phyloP scores from a whole-genome alignment of 2,329 filamentous ascomycete species.

The Talaromyces sp. region DNA sequence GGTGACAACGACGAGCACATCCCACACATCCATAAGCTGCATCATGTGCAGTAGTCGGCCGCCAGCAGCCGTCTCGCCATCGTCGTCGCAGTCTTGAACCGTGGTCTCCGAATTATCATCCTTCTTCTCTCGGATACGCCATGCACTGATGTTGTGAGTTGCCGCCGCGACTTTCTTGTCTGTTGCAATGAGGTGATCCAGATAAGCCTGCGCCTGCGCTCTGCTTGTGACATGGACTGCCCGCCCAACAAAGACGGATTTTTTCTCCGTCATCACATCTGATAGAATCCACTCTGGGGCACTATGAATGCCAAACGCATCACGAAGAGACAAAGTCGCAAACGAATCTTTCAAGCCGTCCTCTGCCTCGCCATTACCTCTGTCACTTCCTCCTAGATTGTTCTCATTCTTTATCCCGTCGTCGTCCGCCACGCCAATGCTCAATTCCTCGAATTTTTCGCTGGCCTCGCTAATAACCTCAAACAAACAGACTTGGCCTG shows the following conservation, averaged over 20 bases:
- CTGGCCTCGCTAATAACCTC: conserved; percentile 70
- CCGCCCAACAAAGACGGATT: conserved; percentile 81
- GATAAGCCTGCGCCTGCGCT: conserved; percentile 61
- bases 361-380: conserved; percentile 6
- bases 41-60: conserved; percentile 79
- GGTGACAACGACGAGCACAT: conserved; percentile 86
- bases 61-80: conserved; percentile 90
- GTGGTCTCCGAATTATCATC: conserved; percentile 44
- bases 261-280: conserved; percentile 69
- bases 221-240: conserved; percentile 64
- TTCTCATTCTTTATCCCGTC: not conserved
- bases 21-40: conserved; percentile 92
- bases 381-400: conserved; percentile 3
- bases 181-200: conserved; percentile 70
- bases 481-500: conserved; percentile 78
- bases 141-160: conserved; percentile 93
- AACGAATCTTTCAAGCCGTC: conserved; percentile 13
- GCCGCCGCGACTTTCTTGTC: conserved; percentile 82
- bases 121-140: conserved; percentile 61
- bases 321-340: conserved; percentile 21
- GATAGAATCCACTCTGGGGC: conserved; percentile 68
- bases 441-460: conserved; percentile 51
- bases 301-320: conserved; percentile 23
- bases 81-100: conserved; percentile 91
- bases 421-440: conserved; percentile 23